Conservation (phyloP, 1,284 basidiomycete genomes). For the Violaceomyces palustris region DNA sequence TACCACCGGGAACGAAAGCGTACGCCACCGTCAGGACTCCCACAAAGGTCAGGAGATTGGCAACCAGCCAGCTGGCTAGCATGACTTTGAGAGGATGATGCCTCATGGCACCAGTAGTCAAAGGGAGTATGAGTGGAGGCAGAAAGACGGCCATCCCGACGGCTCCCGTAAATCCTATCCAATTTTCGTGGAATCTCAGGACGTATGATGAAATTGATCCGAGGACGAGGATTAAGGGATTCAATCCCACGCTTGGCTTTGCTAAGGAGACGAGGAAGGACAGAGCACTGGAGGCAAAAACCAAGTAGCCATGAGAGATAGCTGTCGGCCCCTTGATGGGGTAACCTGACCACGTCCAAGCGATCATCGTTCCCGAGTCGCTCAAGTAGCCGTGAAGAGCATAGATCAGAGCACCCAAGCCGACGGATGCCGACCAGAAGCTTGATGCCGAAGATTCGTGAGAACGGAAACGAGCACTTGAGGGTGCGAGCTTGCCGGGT, state of each 20-base stretch:
- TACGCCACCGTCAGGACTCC: slow-evolving; percentile 75
- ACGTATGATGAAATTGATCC: slow-evolving; percentile 54
- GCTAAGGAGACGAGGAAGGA: slow-evolving; percentile 58
- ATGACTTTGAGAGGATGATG: slow-evolving; percentile 40
- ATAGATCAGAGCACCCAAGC: slow-evolving; percentile 34
- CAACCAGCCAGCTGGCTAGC: slow-evolving; percentile 33
- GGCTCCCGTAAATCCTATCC: slow-evolving; percentile 71
- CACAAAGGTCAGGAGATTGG: slow-evolving; percentile 40
- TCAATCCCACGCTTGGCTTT: too few species aligned
- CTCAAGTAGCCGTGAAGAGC: slow-evolving; percentile 68
- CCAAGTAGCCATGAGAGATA: slow-evolving; percentile 62
- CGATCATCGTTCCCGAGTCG: slow-evolving; percentile 76
- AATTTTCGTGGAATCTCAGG: slow-evolving; percentile 61
- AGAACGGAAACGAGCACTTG: background rate
- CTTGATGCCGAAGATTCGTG: slow-evolving; percentile 3
- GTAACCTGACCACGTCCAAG: slow-evolving; percentile 88
- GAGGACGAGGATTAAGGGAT: too few species aligned
- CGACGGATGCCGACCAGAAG: slow-evolving; percentile 19
- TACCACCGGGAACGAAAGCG: slow-evolving; percentile 83
- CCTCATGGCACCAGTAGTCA: slow-evolving; percentile 28
- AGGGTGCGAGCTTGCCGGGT: background rate
- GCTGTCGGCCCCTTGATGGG: slow-evolving; percentile 62
- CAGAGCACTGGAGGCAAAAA: slow-evolving; percentile 22
- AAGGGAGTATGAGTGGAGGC: slow-evolving; percentile 24
- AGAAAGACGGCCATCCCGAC: slow-evolving; percentile 66